Base-by-base conservation (phyloP, 495 filamentous ascomycete species). In the Penicillium malachiteum region DNA sequence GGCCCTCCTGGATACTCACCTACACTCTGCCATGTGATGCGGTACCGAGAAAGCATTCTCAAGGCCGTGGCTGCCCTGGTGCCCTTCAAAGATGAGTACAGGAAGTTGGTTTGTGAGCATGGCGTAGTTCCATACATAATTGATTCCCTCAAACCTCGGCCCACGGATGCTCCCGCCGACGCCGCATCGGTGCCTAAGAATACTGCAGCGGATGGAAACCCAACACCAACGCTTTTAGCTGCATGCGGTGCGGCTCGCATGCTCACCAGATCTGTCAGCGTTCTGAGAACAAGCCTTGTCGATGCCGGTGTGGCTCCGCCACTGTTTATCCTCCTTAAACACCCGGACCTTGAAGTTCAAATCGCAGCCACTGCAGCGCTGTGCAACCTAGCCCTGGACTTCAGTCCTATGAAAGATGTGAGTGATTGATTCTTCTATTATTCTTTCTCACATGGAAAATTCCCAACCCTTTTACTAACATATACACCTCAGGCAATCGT, bases 361-460 rank as follows among this genome's bases (percentile, higher is more conserved):
- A 86, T 93, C 59, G 89, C 90, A 32, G 92, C 95, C 2, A 91
- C 89, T 0, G 85, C 86, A 14, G 86, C 85, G 0, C 77, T 94
- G 34, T 90, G 87, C 62, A 98, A 98, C 67, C 70, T 97, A 34
- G 79, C 95, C 2, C 73, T 89, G 18, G 89, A 95, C 41, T 89
- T 91, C 63, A 96, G 91, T 59, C 92, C 94, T 10, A 91, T 97
- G 91, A 84, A 88, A 73, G 81, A 88, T 67, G 90, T 92, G 62
- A 75, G 84, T 78, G 43, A n/a, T n/a, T n/a, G n/a, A n/a, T n/a
- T n/a, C 13, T 7, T 17, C 3, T 21, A 21, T 44, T 56, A 33
- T 32, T 26, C 45, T 51, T 48, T 48, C 30, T 17, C 12, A n/a
- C 12, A 14, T 21, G 39, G 6, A 12, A 2, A 8, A 18, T 40